Evolutionary conservation across 108 stramenopile species (phyloP), one percentile per base, ranked within the genome.

Genomic region (Cylindrotheca closterium): DNA sequence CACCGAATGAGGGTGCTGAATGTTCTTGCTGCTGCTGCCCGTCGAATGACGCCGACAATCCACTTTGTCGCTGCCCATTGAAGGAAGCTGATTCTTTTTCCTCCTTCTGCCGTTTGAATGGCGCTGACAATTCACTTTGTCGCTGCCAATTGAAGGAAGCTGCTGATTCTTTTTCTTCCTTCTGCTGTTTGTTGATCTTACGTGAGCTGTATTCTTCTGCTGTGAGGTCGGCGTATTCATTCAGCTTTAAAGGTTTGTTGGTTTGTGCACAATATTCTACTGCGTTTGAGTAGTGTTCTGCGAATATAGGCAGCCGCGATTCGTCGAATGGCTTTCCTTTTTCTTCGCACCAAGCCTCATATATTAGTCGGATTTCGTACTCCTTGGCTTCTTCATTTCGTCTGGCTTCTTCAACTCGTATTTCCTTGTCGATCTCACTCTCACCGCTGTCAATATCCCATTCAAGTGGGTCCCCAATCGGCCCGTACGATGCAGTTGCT

Each of bases 181-280:
- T n/a, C n/a, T n/a, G n/a, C n/a, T n/a, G n/a, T n/a, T n/a, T n/a
- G n/a, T n/a, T n/a, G n/a, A n/a, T n/a, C n/a, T n/a, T n/a, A n/a
- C n/a, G n/a, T n/a, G n/a, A 15, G 2, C 31, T 32, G 51, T 68
- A 68, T 60, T 60, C 67, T 4, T 60, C 67, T 21, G 58, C 42
- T 18, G 67, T 45, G 55, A 68, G 30, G 32, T 68, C 67, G 3
- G 67, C 67, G 33, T 59, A 60, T 37, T 58, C 34, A 48, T 60
- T 68, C 19, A 68, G 47, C 4, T 33, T 31, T 12, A 59, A 57
- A 21, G 28, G 28, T 52, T 68, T 58, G 17, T 58, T 58, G 32
- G 58, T 60, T 68, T 68, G 42, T 31, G 26, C 17, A 22, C 45
- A 42, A 34, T 59, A 68, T 10, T 28, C 51, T 27, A 59, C 67